Base-by-base conservation (phyloP, 306 rosid species). In the Fagus crenata region DNA sequence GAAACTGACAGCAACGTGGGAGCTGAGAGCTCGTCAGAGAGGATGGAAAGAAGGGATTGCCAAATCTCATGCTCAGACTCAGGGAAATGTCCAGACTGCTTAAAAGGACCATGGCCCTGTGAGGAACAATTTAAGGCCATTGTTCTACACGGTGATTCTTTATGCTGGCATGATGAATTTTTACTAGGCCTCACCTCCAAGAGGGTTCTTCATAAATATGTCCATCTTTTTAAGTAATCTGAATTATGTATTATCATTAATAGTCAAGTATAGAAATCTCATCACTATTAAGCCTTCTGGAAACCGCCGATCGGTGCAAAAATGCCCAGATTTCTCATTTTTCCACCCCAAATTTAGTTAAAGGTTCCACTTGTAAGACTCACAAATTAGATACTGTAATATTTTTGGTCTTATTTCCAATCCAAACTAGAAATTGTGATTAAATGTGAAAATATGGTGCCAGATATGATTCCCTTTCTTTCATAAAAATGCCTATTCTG, bases 11-110 rank as follows among this genome's bases (percentile, higher is more conserved):
- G 86, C 90, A 7, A 68, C 79, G 79, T 96, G 99, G 99, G 99
- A 96, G 87, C 88, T 82, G 53, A 85, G 99, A 84, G 99, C 99
- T 74, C 97, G 93, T 37, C 96, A 88, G 78, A 96, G 85, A 86
- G 99, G 99, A 69, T 96, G 99, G 99, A 92, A 89, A 78, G 99
- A 95, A 82, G 97, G 92, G 36, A 70, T 71, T 69, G 80, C 89
- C 77, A 91, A 88, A 69, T 85, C 97, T 58, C 84, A 74, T 32
- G 54, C 82, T 42, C 93, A 81, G 80, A 68, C 90, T 12, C 90
- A 84, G 65, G 90, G 91, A 54, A 88, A 88, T 63, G 87, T 90
- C 68, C 93, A 92, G 77, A 86, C 86, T 64, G 79, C 85, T 74
- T 92, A 89, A 81, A 79, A 28, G 63, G 72, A 46, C 54, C 64